A percentile compares a stretch with the other conserved stretches of the same genome.
Conservation (phyloP, 1,284 basidiomycete species). For the Xerocomus amazonicus region DNA sequence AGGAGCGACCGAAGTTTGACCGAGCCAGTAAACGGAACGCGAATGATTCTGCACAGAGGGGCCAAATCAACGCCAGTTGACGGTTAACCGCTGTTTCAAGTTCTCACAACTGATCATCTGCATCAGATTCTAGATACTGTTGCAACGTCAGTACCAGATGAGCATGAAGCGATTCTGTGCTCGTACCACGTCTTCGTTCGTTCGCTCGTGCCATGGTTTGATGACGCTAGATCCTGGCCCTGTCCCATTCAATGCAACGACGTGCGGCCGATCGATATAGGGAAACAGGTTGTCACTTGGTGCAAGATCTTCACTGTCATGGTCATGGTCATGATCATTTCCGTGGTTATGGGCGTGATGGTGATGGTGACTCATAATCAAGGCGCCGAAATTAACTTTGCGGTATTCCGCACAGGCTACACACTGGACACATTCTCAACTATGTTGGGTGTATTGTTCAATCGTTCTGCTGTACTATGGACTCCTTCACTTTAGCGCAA, state of each 20-base stretch:
- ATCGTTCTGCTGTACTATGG: background rate
- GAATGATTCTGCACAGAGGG: constrained; percentile 55
- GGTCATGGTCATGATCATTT: background rate
- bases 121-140: constrained; percentile 76
- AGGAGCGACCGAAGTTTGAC: constrained; percentile 73
- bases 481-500: constrained; percentile 20
- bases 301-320: constrained; percentile 42
- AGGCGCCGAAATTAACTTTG: too few species aligned
- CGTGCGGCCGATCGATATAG: constrained; percentile 69
- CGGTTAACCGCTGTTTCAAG: constrained; percentile 1
- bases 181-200: constrained; percentile 58
- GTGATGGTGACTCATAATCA: too few species aligned
- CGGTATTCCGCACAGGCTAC: too few species aligned
- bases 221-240: constrained; percentile 52
- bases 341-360: too few species aligned
- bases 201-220: constrained; percentile 74
- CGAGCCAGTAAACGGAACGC: constrained; percentile 76
- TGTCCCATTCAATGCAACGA: constrained; percentile 65
- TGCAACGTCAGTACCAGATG: constrained; percentile 6
- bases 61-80: constrained; percentile 7
- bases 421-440: too few species aligned
- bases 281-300: constrained; percentile 66
- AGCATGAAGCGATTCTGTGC: background rate
- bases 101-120: constrained; percentile 75
- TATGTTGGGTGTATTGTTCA: too few species aligned